These are phyloP conservation scores for Echinochloa phyllopogon DNA, from an alignment of 176 grass and related monocot species.

Conservation along the genomic window DNA sequence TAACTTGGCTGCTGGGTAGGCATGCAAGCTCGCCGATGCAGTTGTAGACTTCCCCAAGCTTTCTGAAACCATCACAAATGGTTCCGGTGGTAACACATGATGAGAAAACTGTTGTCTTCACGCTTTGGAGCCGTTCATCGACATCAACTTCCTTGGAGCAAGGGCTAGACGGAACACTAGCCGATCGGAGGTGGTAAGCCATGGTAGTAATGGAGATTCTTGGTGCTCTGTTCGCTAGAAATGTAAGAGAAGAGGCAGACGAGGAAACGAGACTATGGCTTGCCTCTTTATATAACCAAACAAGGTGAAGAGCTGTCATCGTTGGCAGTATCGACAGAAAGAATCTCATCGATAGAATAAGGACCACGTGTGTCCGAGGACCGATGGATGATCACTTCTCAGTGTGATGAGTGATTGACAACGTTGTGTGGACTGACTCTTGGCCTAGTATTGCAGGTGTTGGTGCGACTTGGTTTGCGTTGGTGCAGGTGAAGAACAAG, in stretches of 20 bases:
- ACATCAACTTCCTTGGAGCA: not conserved
- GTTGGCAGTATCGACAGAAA: not conserved
- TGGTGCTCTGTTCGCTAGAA: not conserved
- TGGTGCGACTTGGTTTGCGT: too few relatives aligned
- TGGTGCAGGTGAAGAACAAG: too few relatives aligned
- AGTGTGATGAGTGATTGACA: too few relatives aligned
- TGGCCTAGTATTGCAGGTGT: too few relatives aligned
- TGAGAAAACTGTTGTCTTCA: slow-evolving; percentile 7
- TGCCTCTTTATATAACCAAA: slow-evolving; percentile 27
- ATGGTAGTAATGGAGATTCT: slow-evolving; percentile 10
- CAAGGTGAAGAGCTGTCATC: not conserved
- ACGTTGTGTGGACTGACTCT: too few relatives aligned
- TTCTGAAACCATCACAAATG: slow-evolving; percentile 18
- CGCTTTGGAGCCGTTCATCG: slow-evolving; percentile 31
- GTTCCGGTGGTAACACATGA: not conserved
- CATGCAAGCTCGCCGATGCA: not conserved
- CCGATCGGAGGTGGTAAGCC: slow-evolving; percentile 48
- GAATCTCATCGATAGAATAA: slow-evolving; percentile 31
- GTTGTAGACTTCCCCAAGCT: slow-evolving; percentile 25
- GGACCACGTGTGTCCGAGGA: too few relatives aligned
- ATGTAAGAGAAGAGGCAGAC: not conserved
- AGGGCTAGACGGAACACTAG: slow-evolving; percentile 30
- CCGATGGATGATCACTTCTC: too few relatives aligned
- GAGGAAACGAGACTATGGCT: not conserved
- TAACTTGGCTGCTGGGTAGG: not conserved